These are phyloP conservation scores for Arxiozyma heterogenica DNA, from an alignment of 1,139 yeast genomes.

Conservation along the genomic window DNA sequence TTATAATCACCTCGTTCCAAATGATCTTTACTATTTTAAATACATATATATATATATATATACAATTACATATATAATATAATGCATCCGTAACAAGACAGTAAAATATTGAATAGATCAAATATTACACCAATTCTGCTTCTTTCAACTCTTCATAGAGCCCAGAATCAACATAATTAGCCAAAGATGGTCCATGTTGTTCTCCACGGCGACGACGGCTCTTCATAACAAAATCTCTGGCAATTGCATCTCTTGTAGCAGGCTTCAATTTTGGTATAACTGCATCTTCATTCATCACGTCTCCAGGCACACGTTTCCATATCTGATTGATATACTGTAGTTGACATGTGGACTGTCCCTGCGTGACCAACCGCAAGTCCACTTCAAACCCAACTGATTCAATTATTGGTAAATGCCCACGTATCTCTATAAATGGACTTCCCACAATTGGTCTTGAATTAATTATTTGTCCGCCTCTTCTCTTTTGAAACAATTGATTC, in stretches of 20 bases:
- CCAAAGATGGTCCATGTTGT: slow-evolving; percentile 66
- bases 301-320: slow-evolving; percentile 85
- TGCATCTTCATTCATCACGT: slow-evolving; percentile 66
- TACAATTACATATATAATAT: too few relatives aligned
- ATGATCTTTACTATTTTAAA: background rate
- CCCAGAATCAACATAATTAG: slow-evolving; percentile 59
- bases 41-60: too few relatives aligned
- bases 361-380: slow-evolving; percentile 67
- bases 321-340: slow-evolving; percentile 44
- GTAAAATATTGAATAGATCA: too few relatives aligned
- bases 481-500: slow-evolving; percentile 43
- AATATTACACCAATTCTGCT: slow-evolving; percentile 34
- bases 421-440: slow-evolving; percentile 54
- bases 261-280: slow-evolving; percentile 64
- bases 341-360: slow-evolving; percentile 69
- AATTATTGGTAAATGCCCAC: slow-evolving; percentile 72
- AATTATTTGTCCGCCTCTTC: slow-evolving; percentile 58
- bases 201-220: slow-evolving; percentile 82
- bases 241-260: slow-evolving; percentile 59
- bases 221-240: slow-evolving; percentile 83
- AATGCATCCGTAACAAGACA: too few relatives aligned
- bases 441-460: slow-evolving; percentile 57
- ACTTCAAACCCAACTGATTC: slow-evolving; percentile 87
- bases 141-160: slow-evolving; percentile 46
- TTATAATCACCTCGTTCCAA: background rate